Base-by-base conservation (phyloP, 768 basidiomycete genomes). In the Naematelia encephala region DNA sequence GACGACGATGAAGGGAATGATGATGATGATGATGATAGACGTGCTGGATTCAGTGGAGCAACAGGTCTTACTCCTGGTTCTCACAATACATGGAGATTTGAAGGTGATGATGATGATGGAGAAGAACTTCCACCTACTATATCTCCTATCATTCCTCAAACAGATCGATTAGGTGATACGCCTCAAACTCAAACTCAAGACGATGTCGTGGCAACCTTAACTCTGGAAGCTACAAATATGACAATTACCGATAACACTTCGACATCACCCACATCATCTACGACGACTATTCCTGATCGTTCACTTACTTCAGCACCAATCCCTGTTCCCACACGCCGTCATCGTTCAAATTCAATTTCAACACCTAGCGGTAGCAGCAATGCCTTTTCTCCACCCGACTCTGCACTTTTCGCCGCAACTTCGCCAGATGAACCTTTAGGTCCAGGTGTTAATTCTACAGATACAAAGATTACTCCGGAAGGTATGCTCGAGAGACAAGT, bases 301-400 rank as follows among this genome's bases (percentile, higher is more conserved):
- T 14, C 30, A 8, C 47, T 30, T 2, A 46, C 43, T 19, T 23
- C 44, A 1, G 19, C 54, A 2, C 23, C 43, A 10, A 43, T 46
- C 19, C 12, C 50, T 14, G 23, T 30, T 10, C 51, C 51, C 2
- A 11, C 51, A 1, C 52, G 50, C 16, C 57, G 50, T 2, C 52
- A 54, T 23, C 44, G 4, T 27, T 44, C 54, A 43, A 46, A 28
- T 10, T 39, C 34, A 16, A 16, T 39, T 16, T 47, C 56, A 4
- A 47, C 49, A 4, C 57, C 50, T 28, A 13, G 21, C 50, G 26
- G 27, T 11, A 29, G 39, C 8, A 13, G 25, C 16, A 28, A 57
- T 13, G 70, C 62, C 11, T 68, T 74, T n/a, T 75, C 75, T 0
- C 75, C 76, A 1, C 72, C 75, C 1, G 76, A 76, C 51, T 60